Conservation (phyloP, 2,329 filamentous ascomycete species). For the Claviceps quebecensis region DNA sequence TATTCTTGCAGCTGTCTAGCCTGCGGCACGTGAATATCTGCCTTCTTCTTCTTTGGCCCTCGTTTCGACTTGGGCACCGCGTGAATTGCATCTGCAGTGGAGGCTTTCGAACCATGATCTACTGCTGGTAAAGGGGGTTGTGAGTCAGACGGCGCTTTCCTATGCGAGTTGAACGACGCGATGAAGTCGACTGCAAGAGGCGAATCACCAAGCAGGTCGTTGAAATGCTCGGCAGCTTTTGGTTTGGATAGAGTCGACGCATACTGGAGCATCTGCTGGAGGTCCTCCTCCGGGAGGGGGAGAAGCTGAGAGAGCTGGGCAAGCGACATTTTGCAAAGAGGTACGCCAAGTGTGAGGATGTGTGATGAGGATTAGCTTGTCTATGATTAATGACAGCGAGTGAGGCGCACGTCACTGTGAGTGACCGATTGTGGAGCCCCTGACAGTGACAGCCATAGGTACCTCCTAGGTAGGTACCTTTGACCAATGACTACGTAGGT, state of each 20-base stretch:
- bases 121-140: slow-evolving; percentile 5
- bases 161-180: slow-evolving; percentile 62
- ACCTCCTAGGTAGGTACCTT: too few relatives aligned
- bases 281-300: slow-evolving; percentile 69
- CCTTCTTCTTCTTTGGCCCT: slow-evolving; percentile 41
- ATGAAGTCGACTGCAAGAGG: slow-evolving; percentile 65
- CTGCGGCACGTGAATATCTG: slow-evolving; percentile 47
- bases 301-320: slow-evolving; percentile 66
- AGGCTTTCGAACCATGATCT: neutral
- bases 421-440: neutral
- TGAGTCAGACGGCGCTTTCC: slow-evolving; percentile 25
- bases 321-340: slow-evolving; percentile 31
- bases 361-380: neutral
- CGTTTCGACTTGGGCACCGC: slow-evolving; percentile 35
- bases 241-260: slow-evolving; percentile 60
- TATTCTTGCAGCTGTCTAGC: slow-evolving; percentile 47
- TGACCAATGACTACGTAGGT: too few relatives aligned
- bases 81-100: slow-evolving; percentile 17
- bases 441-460: too few relatives aligned
- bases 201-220: slow-evolving; percentile 76
- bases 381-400: neutral
- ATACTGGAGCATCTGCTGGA: slow-evolving; percentile 76
- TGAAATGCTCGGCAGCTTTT: slow-evolving; percentile 71
- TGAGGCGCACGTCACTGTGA: neutral
- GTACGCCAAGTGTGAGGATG: neutral